Evolutionary conservation across 768 basidiomycete species (phyloP), one percentile per base, ranked within the genome.

Genomic region (Kwoniella shandongensis): DNA sequence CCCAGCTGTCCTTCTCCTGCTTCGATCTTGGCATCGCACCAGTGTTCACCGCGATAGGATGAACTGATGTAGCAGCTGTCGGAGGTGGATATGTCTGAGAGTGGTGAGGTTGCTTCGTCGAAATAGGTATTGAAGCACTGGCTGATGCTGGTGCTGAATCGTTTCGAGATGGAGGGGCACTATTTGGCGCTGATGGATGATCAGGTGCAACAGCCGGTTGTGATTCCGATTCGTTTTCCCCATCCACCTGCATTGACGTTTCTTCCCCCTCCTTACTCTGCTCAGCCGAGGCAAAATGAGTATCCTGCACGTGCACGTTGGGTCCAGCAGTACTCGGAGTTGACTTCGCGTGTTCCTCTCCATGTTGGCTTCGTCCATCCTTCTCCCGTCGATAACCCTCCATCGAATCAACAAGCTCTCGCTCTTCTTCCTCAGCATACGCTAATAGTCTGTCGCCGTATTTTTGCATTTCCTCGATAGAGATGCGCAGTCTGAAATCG

Each of bases 401-500:
- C 32, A 13, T 32, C 7, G 32, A 50, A 17, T 38, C 25, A 40
- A 26, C 39, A 20, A 26, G 15, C 11, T 51, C 47, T 8, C 26
- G 44, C 29, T 66, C 66, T 29, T 47, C 53, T 42, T 66, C 63
- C 41, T 70, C 66, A 55, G 74, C 74, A 46, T 79, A 91, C 32
- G 84, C 76, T 50, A 94, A 81, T 50, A 99, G 83, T 63, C 92
- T 87, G 67, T 92, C 89, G 1, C 91, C 91, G 76, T 97, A 99
- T 51, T 85, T 83, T 76, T 96, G 91, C 88, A 98, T 91, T 77
- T 98, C 94, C 17, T 88, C 85, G 8, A 83, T 81, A 1, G 88
- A 85, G 67, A 99, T 89, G 67, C 88, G 87, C 50, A 99, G 82
- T 15, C 85, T 81, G 72, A 99, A 99, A 79, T 98, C 90, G 77